phyloP scores from a whole-genome alignment of 176 grass and related monocot genomes.

The Triticum aestivum region IWGSC_CS_RefSeq_v2.1 NC_057806.1:428291073-428291572 shows the following conservation, averaged over 20 bases:
- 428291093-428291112: conserved; percentile 32
- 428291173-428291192: not conserved
- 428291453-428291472: not conserved
- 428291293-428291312: conserved; percentile 28
- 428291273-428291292: not conserved
- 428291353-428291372: not conserved
- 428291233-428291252: not conserved
- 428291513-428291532: not conserved
- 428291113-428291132: not conserved
- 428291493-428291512: conserved; percentile 8
- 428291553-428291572: conserved; percentile 29
- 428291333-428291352: not conserved
- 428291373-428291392: not conserved
- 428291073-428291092: not conserved
- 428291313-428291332: not conserved
- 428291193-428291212: not conserved
- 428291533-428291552: conserved; percentile 26
- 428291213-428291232: not conserved
- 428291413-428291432: not conserved
- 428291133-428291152: not conserved
- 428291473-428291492: not conserved
- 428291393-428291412: not conserved
- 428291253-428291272: conserved; percentile 4
- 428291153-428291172: not conserved
- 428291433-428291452: not conserved